Percentiles rank a stretch among this genome's conserved stretches.
phyloP scores from a whole-genome alignment of 495 filamentous ascomycete genomes.

The Penicillium verhagenii region DNA sequence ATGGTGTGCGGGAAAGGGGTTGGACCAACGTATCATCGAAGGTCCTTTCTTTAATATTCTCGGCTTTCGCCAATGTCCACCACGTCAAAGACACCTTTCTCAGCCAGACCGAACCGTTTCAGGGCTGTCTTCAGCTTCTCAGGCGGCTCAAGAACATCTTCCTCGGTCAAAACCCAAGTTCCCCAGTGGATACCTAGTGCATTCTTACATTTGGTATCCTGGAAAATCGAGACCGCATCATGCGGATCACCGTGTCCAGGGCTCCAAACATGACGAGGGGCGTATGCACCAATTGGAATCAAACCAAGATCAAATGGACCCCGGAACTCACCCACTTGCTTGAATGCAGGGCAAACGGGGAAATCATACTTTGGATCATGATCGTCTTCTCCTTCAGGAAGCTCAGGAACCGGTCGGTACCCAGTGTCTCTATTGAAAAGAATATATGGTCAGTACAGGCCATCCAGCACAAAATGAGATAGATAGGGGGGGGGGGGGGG shows the following conservation, averaged over 20 bases:
- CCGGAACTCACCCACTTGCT: slow-evolving; percentile 74
- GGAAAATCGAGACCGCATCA: slow-evolving; percentile 88
- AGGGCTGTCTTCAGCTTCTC: slow-evolving; percentile 73
- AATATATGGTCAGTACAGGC: background rate
- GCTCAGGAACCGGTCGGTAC: slow-evolving; percentile 76
- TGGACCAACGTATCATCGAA: background rate
- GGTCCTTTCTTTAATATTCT: slow-evolving; percentile 55
- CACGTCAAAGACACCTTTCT: slow-evolving; percentile 83
- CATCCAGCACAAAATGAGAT: background rate
- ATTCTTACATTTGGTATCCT: slow-evolving; percentile 76
- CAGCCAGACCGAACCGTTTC: slow-evolving; percentile 61
- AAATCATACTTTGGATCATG: slow-evolving; percentile 68
- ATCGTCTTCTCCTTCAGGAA: slow-evolving; percentile 67
- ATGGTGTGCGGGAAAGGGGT: background rate
- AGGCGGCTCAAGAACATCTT: slow-evolving; percentile 85
- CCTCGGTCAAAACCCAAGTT: slow-evolving; percentile 85
- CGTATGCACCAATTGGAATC: slow-evolving; percentile 93
- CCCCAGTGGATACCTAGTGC: slow-evolving; percentile 95
- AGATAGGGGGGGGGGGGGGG: background rate
- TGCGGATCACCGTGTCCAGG: slow-evolving; percentile 85
- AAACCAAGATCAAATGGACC: slow-evolving; percentile 92
- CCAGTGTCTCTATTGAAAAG: slow-evolving; percentile 58
- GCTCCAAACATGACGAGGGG: slow-evolving; percentile 72
- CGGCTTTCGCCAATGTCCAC: slow-evolving; percentile 84
- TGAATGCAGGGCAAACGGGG: slow-evolving; percentile 82